phyloP scores from a whole-genome alignment of 306 rosid species.

The Cucurbita maxima region DNA sequence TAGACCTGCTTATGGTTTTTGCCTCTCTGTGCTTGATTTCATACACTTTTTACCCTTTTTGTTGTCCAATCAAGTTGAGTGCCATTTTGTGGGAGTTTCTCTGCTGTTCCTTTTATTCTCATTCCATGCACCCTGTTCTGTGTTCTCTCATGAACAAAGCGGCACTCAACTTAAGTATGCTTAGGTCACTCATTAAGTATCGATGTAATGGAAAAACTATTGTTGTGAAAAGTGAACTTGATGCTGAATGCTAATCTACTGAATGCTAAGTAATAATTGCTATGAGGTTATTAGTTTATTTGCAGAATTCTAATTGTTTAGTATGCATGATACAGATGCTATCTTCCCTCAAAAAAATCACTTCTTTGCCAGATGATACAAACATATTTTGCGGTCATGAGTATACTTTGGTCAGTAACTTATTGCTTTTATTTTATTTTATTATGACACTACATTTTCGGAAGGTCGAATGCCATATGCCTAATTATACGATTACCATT shows the following conservation, averaged over 20 bases:
- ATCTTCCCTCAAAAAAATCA: conserved; percentile 60
- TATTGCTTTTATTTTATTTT: not conserved
- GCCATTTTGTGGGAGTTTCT: not conserved
- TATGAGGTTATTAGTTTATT: not conserved
- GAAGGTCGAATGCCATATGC: not conserved
- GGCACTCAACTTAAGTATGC: not conserved
- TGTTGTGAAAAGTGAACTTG: not conserved
- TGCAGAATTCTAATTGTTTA: not conserved
- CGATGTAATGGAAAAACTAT: not conserved
- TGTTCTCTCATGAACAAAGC: not conserved
- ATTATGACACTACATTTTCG: not conserved
- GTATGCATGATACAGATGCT: conserved; percentile 49
- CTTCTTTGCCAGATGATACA: conserved; percentile 63
- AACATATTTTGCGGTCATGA: conserved; percentile 77
- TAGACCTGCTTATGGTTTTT: not conserved
- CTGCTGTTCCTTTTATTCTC: not conserved
- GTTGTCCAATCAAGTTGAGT: not conserved
- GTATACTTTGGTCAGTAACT: conserved; percentile 56
- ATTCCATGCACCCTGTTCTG: not conserved
- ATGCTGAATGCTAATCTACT: not conserved
- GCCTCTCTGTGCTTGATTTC: not conserved
- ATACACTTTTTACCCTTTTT: not conserved
- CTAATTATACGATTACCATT: conserved; percentile 17
- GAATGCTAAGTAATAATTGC: not conserved
- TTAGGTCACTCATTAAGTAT: not conserved